A percentile compares a stretch with the other conserved stretches of the same genome.
These are phyloP conservation scores for Huiozyma naganishii DNA, from an alignment of 805 yeast genomes.

Conservation along the genomic window DNA sequence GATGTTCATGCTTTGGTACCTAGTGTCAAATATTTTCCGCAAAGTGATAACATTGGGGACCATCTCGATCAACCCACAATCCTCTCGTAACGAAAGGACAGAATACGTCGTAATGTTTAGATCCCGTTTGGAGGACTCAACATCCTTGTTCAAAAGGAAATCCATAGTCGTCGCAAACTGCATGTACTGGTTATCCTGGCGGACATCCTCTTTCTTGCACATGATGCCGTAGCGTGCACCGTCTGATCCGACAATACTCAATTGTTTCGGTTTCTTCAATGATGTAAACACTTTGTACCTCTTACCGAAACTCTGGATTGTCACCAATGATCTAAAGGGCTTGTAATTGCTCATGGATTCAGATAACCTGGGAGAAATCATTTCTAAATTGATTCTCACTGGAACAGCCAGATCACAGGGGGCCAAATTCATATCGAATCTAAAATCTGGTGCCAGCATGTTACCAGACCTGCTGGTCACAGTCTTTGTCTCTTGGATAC, in stretches of 20 bases:
- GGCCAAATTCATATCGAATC: conserved; percentile 31
- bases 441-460: conserved; percentile 32
- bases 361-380: conserved; percentile 45
- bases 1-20: conserved; percentile 34
- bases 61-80: conserved; percentile 85
- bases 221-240: conserved; percentile 63
- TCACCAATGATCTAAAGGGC: conserved; percentile 40
- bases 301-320: conserved; percentile 55
- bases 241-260: conserved; percentile 68
- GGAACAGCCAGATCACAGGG: conserved; percentile 62
- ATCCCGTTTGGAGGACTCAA: conserved; percentile 63
- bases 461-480: conserved; percentile 19
- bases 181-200: conserved; percentile 92
- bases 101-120: conserved; percentile 71
- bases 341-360: conserved; percentile 30
- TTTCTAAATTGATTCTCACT: conserved; percentile 56
- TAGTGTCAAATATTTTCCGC: conserved; percentile 44
- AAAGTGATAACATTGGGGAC: conserved; percentile 67
- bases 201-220: conserved; percentile 83
- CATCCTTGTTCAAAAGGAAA: conserved; percentile 51
- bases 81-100: conserved; percentile 78
- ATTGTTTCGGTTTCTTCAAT: conserved; percentile 75
- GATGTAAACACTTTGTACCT: conserved; percentile 65
- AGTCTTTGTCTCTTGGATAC: conserved; percentile 18
- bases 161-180: conserved; percentile 81